These are phyloP conservation scores for Entamoeba invadens DNA, from an alignment of 208 protist species.

Conservation along the genomic window DNA sequence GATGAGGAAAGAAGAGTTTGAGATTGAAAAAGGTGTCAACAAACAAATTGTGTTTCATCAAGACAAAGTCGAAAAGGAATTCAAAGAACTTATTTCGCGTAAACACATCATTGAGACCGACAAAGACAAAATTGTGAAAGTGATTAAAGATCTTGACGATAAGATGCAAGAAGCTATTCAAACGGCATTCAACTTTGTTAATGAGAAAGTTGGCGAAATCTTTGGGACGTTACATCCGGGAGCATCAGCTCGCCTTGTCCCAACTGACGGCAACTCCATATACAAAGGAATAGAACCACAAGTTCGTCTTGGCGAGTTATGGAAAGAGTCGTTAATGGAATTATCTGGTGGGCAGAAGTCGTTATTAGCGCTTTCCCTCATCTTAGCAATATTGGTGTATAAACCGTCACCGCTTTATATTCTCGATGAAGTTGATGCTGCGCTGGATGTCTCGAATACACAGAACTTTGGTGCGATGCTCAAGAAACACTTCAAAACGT, in stretches of 20 bases:
- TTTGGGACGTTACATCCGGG: slow-evolving; percentile 86
- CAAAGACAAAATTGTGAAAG: slow-evolving; percentile 55
- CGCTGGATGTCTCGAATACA: slow-evolving; percentile 96
- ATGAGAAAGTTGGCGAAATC: slow-evolving; percentile 80
- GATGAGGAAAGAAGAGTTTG: background rate
- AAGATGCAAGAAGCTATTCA: slow-evolving; percentile 65
- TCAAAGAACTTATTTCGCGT: background rate
- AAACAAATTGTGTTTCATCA: background rate
- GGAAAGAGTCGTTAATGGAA: slow-evolving; percentile 88
- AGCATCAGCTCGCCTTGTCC: slow-evolving; percentile 57
- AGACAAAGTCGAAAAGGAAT: background rate
- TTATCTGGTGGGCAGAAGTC: slow-evolving; percentile 93
- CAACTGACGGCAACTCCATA: slow-evolving; percentile 46
- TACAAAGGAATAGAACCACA: slow-evolving; percentile 33
- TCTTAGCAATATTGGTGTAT: slow-evolving; percentile 87
- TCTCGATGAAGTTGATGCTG: slow-evolving; percentile 97
- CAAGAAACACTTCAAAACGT: slow-evolving; percentile 72
- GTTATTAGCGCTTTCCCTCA: slow-evolving; percentile 93
- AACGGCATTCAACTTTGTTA: slow-evolving; percentile 32
- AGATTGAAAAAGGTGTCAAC: background rate
- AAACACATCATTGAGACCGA: slow-evolving; percentile 32
- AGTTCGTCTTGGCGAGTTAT: slow-evolving; percentile 82
- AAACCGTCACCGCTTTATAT: slow-evolving; percentile 77
- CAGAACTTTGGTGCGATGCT: slow-evolving; percentile 94
- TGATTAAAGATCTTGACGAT: slow-evolving; percentile 27